Evolutionary conservation across 169 alveolate species (phyloP), one percentile per base, ranked within the genome.

Genomic region (Besnoitia besnoiti): DNA sequence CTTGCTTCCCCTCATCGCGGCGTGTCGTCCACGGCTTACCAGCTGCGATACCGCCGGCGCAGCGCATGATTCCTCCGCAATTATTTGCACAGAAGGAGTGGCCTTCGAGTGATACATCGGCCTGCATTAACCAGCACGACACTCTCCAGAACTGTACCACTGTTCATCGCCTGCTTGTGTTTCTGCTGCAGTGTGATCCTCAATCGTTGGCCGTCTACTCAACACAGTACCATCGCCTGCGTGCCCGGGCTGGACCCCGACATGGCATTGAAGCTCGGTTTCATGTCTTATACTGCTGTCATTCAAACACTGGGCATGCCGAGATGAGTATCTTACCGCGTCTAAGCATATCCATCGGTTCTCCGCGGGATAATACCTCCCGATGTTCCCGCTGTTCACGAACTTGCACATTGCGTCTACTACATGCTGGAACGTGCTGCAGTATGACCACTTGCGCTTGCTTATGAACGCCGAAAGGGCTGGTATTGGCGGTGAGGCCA

Each of bases 351-450:
- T 77, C 87, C 87, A 77, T 39, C 87, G 87, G 16, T 4, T 42
- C 40, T 55, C 19, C 59, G 0, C 59, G 30, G 49, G 49, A 55
- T 77, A 51, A 35, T 77, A 77, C 37, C 87, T 51, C 44, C 59
- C 87, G 10, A 77, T 27, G 87, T 19, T 42, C 19, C 59, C 59
- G 10, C 59, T 42, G 16, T 40, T 30, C 55, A 39, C 40, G 87
- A 77, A 77, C n/a, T 77, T 77, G 55, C 87, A 77, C 59, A 77
- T 0, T 42, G 87, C 87, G 30, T 77, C 55, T 37, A 55, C 80
- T 5, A 42, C 14, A 16, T n/a, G 42, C 87, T 77, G 87, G 59
- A 77, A 77, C 33, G 87, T 39, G 19, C 40, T 42, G 87, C 87
- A 77, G 59, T 77, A 77, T 21, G 30, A 39, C 87, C 87, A 77